Evolutionary conservation across 2,329 filamentous ascomycete genomes (phyloP), one percentile per base, ranked within the genome.

Genomic region (Reticulascus tulasneorum): DNA sequence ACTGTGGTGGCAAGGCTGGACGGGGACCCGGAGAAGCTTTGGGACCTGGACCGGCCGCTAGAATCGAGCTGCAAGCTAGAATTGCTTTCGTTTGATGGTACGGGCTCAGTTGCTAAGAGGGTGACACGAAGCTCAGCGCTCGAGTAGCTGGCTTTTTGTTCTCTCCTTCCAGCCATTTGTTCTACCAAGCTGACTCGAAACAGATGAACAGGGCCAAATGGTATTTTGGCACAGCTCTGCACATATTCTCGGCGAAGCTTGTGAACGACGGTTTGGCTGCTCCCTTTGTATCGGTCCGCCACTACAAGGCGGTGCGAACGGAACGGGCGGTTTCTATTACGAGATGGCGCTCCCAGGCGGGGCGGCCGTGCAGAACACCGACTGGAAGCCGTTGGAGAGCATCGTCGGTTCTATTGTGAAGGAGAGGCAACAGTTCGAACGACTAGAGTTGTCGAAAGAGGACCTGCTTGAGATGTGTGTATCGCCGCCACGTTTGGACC

Each of bases 201-300:
- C 55, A 63, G 30, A 75, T 47, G 67, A 72, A 31, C 56, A 86
- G 65, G 91, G 88, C 53, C 90, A 93, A 68, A 87, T 87, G 60
- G 91, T 97, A 38, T 98, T 96, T 69, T 98, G 91, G 91, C 93
- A 97, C 64, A 91, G 84, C 53, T 93, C 93, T n/a, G 40, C 40
- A 28, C 93, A 98, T 61, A 83, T 94, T 47, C 78, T 98, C n/a
- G 93, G 93, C 50, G 93, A 97, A 65, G 90, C 90, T 42, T 86
- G 84, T 32, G 93, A 98, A 66, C 78, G 85, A 55, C 78, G 89
- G 53, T 98, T 89, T 57, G 87, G 89, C 42, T 96, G 91, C 66
- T 83, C 86, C 52, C 77, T 96, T 29, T 96, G 89, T 62, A 94
- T 96, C 58, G 93, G 93, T 17, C 93, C 93, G 22, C 93, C 88